Conservation (phyloP, 2,329 filamentous ascomycete genomes). For the Stenocarpella maydis region DNA sequence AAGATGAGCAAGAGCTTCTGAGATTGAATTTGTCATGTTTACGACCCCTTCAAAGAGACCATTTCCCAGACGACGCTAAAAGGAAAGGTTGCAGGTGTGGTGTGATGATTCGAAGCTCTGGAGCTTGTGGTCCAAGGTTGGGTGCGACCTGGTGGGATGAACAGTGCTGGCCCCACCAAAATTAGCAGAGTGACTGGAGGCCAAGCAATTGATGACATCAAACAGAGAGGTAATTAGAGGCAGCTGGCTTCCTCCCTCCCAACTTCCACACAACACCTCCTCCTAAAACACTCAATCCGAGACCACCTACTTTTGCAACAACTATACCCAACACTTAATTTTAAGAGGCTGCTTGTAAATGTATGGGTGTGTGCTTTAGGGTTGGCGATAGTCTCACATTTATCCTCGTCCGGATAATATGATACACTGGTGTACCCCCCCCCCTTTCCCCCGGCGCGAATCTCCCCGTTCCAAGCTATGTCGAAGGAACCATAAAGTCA, state of each 20-base stretch:
- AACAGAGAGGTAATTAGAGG: background rate
- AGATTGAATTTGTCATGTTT: conserved; percentile 48
- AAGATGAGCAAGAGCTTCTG: conserved; percentile 60
- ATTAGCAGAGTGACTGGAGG: conserved; percentile 8
- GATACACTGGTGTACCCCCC: too few relatives aligned
- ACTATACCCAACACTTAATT: too few relatives aligned
- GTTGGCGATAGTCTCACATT: too few relatives aligned
- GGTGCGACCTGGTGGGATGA: conserved; percentile 28
- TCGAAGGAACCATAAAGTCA: too few relatives aligned
- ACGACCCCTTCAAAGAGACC: background rate
- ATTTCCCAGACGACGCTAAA: background rate
- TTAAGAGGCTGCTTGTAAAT: too few relatives aligned
- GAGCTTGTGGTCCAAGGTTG: background rate
- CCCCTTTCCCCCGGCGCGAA: too few relatives aligned
- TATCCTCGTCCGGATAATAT: too few relatives aligned
- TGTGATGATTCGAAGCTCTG: background rate
- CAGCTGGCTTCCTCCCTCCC: background rate
- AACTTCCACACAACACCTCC: conserved; percentile 10
- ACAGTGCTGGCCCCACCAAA: conserved; percentile 34
- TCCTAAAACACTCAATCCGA: too few relatives aligned
- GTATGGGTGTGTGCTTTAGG: too few relatives aligned
- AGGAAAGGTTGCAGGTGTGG: background rate
- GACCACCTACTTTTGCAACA: too few relatives aligned
- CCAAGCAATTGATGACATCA: conserved; percentile 28
- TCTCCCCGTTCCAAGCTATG: background rate